Base-by-base conservation (phyloP, 768 basidiomycete genomes). In the Serendipita sp. region DNA sequence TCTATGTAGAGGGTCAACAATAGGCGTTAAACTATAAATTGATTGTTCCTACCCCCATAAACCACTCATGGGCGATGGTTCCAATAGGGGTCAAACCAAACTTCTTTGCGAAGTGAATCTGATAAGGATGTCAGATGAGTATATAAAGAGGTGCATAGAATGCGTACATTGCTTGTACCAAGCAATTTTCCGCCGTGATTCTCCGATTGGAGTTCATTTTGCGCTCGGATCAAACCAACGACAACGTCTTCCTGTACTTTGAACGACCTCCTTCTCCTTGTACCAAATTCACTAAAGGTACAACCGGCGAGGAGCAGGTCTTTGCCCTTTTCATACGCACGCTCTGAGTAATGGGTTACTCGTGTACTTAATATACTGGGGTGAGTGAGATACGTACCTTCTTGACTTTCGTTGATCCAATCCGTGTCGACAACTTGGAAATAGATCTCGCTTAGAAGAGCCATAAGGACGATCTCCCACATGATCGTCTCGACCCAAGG, bases 381-480 rank as follows among this genome's bases (percentile, higher is more conserved):
- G 7, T 3, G 34, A 56, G 41, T n/a, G n/a, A n/a, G 48, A 45
- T 35, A 63, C 75, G 65, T 46, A 89, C 92, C 86, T 74, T 82
- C 78, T 74, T 92, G 91, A 3, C 85, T 84, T n/a, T 86, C 83
- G 67, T 92, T 84, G 64, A 74, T 81, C 95, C 95, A 99, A 70
- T 94, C 86, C 1, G 78, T 86, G 69, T 81, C 81, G 44, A 83
- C 85, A 16, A 80, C 79, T 18, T 75, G 78, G 75, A 95, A 99
- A 75, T 91, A 95, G 18, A 84, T 83, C 73, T 99, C 92, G 70
- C 89, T 92, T 62, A 99, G 77, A 67, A 84, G 84, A 13, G 92
- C 85, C 92, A 98, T 93, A 62, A 98, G 76, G 1, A 92, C 94
- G 1, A 97, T 92, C 75, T 98, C 96, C 85, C 95, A 99, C 32